Percentiles rank a stretch among this genome's conserved stretches.
These are phyloP conservation scores for Cercospora janseana DNA, from an alignment of 2,329 filamentous ascomycete genomes.

Conservation along the genomic window DNA sequence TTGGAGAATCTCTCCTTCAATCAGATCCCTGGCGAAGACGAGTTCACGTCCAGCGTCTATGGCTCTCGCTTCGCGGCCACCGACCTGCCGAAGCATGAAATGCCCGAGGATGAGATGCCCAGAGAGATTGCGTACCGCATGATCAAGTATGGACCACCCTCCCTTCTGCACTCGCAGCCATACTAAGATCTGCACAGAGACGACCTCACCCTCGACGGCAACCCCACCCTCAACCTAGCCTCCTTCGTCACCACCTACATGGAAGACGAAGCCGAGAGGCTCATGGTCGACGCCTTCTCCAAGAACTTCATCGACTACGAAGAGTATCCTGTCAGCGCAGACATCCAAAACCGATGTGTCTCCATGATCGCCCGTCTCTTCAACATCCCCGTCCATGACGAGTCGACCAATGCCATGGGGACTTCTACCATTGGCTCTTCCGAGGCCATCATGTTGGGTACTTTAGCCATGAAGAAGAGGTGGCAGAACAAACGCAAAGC, in stretches of 20 bases:
- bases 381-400: constrained; percentile 64
- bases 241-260: constrained; percentile 97
- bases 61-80: constrained; percentile 78
- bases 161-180: background rate
- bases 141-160: constrained; percentile 81
- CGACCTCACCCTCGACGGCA: background rate
- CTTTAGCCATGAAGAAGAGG: constrained; percentile 90
- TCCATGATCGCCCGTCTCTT: constrained; percentile 77
- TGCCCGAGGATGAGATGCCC: constrained; percentile 89
- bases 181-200: constrained; percentile 5
- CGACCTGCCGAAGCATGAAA: constrained; percentile 78
- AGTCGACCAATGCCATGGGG: constrained; percentile 67
- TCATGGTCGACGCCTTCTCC: constrained; percentile 86
- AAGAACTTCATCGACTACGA: constrained; percentile 76
- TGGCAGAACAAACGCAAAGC: constrained; percentile 87
- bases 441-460: constrained; percentile 79
- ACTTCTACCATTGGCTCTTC: constrained; percentile 88
- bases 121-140: constrained; percentile 89
- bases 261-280: constrained; percentile 94
- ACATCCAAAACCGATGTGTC: constrained; percentile 78
- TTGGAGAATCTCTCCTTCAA: constrained; percentile 51
- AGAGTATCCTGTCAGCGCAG: constrained; percentile 52
- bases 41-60: constrained; percentile 78
- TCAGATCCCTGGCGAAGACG: constrained; percentile 47
- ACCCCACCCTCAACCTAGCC: constrained; percentile 61